phyloP scores from a whole-genome alignment of 2,329 filamentous ascomycete species.

The Phialophora verrucosa region DNA sequence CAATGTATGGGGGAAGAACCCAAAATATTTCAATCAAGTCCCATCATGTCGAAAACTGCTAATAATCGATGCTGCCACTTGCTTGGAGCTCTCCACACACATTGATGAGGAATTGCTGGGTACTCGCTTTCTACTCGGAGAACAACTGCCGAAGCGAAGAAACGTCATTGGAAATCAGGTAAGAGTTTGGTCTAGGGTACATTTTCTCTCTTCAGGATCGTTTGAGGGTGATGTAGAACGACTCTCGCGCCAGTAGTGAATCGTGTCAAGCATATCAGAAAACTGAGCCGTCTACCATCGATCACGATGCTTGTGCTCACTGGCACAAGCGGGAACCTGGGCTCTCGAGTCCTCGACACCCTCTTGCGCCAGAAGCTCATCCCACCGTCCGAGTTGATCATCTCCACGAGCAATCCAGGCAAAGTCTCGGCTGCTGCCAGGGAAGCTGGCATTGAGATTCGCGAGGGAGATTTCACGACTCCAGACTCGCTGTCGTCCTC shows the following conservation, averaged over 20 bases:
- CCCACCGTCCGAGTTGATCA: constrained; percentile 53
- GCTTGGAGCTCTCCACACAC: background rate
- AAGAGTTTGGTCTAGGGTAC: background rate
- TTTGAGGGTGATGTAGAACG: background rate
- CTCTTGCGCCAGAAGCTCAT: constrained; percentile 40
- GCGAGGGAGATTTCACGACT: constrained; percentile 60
- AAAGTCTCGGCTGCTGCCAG: constrained; percentile 50
- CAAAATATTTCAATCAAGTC: background rate
- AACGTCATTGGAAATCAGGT: constrained; percentile 19
- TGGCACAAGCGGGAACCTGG: constrained; percentile 36
- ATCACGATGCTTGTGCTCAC: constrained; percentile 34
- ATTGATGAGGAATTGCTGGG: background rate
- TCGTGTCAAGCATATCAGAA: background rate
- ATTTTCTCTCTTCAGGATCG: background rate
- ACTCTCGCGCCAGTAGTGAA: background rate
- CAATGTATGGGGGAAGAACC: background rate
- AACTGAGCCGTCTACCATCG: background rate
- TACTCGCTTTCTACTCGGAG: background rate
- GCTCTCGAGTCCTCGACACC: constrained; percentile 36
- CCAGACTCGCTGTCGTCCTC: constrained; percentile 53
- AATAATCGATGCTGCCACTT: background rate
- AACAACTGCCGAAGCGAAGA: constrained; percentile 20
- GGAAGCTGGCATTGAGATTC: constrained; percentile 55
- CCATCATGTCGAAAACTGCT: background rate
- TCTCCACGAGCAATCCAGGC: constrained; percentile 55